Evolutionary conservation across 306 rosid species (phyloP).

Genomic region (Malus orientalis): DNA sequence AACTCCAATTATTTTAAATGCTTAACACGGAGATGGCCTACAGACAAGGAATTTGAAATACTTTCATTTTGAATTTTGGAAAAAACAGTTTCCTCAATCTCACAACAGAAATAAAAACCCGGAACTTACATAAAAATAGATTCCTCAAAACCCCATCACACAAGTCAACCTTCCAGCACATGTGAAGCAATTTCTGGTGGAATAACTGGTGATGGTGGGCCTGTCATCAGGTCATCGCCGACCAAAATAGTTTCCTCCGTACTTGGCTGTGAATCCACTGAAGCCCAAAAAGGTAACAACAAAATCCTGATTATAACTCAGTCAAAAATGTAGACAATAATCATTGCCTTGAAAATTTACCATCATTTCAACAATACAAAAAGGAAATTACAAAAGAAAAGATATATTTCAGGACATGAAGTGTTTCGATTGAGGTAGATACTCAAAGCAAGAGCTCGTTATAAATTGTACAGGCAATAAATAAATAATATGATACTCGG

Average conservation of each 20-base stretch:
- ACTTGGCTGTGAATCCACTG: constrained; percentile 86
- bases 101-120: neutral
- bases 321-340: neutral
- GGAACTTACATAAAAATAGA: constrained; percentile 64
- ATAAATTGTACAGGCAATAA: neutral
- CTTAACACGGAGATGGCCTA: neutral
- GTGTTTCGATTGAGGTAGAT: neutral
- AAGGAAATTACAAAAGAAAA: neutral
- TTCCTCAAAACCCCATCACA: constrained; percentile 86
- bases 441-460: neutral
- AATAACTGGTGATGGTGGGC: constrained; percentile 86
- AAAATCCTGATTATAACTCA: neutral
- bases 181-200: constrained; percentile 92
- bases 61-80: neutral
- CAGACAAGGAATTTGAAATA: neutral
- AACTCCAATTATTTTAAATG: neutral
- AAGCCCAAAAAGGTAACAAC: constrained; percentile 19
- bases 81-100: neutral
- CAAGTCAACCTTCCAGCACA: constrained; percentile 80
- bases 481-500: neutral
- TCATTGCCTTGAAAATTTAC: neutral
- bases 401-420: neutral
- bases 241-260: constrained; percentile 96
- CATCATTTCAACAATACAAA: neutral
- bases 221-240: constrained; percentile 89